Evolutionary conservation across 805 yeast genomes (phyloP), one percentile per base, ranked within the genome.

Genomic region (Starmerella roubikii): DNA sequence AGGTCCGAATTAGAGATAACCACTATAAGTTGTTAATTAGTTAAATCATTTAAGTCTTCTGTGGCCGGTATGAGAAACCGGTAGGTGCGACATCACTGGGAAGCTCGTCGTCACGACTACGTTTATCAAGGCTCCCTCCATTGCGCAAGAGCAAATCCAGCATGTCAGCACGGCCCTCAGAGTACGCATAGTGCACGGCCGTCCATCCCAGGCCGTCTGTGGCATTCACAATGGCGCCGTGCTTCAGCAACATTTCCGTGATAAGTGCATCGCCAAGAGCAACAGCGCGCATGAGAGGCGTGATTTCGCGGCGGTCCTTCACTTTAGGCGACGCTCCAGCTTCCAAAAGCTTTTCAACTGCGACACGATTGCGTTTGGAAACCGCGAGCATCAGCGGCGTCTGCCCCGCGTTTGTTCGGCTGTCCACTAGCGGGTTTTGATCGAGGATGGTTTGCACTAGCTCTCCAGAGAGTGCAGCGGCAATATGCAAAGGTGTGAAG

Each of bases 401-500:
- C 32, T 76, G 73, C 0, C 94, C 93, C 15, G 57, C 53, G 30
- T 40, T 47, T 0, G 93, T 78, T 23, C 68, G 68, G 30, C 68
- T 54, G 51, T 83, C 64, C 18, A 82, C 64, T 12, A 13, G 18
- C 0, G 81, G 78, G 1, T 61, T 62, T 44, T 66, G 64, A 0
- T 55, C 58, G 47, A 74, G 60, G n/a, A 84, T 52, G 32, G 63
- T 50, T 25, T 44, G 45, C 9, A 68, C 62, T 3, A 83, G 49
- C 8, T 77, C 67, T 50, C 74, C 71, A 0, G 95, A 94, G 2
- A 78, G 65, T 0, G 94, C 71, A 0, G 80, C 69, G 0, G 91
- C 84, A 37, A 88, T 76, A 57, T 86, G 96, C 25, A 83, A 52
- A 1, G 93, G 84, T 0, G 88, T 78, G 94, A 94, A 86, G 0